Evolutionary conservation across 2,329 filamentous ascomycete genomes (phyloP).

Genomic region (Trichophyton simii): DNA sequence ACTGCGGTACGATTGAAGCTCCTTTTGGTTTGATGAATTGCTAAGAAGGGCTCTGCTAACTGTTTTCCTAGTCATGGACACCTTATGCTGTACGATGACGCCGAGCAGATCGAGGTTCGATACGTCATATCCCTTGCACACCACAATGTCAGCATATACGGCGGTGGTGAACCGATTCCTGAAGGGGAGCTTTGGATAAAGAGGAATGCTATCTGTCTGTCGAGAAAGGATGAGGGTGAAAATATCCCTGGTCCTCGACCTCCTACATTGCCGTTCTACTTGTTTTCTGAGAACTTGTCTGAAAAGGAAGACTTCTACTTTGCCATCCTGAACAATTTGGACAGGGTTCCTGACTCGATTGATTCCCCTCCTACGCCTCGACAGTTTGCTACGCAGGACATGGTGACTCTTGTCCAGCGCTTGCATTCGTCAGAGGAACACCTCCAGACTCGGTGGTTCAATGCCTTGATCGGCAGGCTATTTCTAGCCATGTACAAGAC

Average conservation of each 20-base stretch:
- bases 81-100: conserved; percentile 93
- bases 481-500: conserved; percentile 86
- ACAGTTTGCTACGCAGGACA: conserved; percentile 69
- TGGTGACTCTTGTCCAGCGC: conserved; percentile 78
- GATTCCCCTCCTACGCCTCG: conserved; percentile 55
- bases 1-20: conserved; percentile 48
- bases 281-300: conserved; percentile 90
- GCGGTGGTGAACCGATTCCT: conserved; percentile 62
- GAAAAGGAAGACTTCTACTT: conserved; percentile 99
- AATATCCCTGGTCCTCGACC: conserved; percentile 37
- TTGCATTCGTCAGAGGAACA: conserved; percentile 88
- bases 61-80: conserved; percentile 64
- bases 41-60: not conserved
- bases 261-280: conserved; percentile 69
- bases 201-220: conserved; percentile 72
- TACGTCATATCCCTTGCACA: conserved; percentile 89
- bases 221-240: conserved; percentile 45
- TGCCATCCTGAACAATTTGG: conserved; percentile 72
- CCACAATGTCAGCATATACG: conserved; percentile 72
- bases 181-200: conserved; percentile 96
- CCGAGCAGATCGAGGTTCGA: conserved; percentile 86
- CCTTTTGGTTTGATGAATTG: not conserved
- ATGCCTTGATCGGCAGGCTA: conserved; percentile 75
- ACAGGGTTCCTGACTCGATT: conserved; percentile 48
- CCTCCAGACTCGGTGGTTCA: conserved; percentile 81